Percentiles rank a stretch among this genome's conserved stretches.
Evolutionary conservation across 2,329 filamentous ascomycete genomes (phyloP).

Genomic region (Rosellinia necatrix): DNA sequence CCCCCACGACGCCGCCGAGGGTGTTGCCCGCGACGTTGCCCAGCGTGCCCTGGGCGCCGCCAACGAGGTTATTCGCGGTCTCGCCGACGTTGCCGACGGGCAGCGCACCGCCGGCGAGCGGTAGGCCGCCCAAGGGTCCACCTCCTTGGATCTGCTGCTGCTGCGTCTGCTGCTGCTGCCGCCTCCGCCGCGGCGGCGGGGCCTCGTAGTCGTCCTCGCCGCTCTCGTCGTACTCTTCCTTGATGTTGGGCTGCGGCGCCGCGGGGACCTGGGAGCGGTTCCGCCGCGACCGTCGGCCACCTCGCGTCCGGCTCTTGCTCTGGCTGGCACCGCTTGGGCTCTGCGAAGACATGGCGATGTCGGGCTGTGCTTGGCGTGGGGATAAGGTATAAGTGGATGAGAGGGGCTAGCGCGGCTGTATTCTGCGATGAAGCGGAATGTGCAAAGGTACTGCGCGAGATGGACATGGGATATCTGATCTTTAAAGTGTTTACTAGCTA

Average conservation of each 20-base stretch:
- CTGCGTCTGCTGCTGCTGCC: constrained; percentile 33
- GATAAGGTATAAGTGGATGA: neutral
- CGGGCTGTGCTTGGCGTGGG: neutral
- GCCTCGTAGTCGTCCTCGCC: constrained; percentile 36
- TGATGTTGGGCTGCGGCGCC: constrained; percentile 30
- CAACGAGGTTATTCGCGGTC: constrained; percentile 38
- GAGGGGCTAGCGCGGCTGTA: neutral
- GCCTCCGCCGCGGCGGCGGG: constrained; percentile 32
- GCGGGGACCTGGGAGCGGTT: constrained; percentile 34
- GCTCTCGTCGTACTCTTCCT: constrained; percentile 34
- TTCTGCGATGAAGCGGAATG: neutral
- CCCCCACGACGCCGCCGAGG: constrained; percentile 34
- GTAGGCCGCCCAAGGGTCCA: constrained; percentile 31
- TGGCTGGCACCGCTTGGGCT: constrained; percentile 32
- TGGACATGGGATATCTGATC: neutral
- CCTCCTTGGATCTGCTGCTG: constrained; percentile 23
- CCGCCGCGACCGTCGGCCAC: constrained; percentile 36
- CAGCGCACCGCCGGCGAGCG: constrained; percentile 36
- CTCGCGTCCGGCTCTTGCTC: constrained; percentile 31
- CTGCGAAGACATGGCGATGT: constrained; percentile 34
- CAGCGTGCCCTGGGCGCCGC: constrained; percentile 36
- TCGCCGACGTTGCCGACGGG: constrained; percentile 39
- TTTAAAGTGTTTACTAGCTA: neutral
- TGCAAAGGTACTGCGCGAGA: neutral
- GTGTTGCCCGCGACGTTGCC: constrained; percentile 36